Conservation (phyloP, 179 eudicot species). For the Corrigiola litoralis region DNA sequence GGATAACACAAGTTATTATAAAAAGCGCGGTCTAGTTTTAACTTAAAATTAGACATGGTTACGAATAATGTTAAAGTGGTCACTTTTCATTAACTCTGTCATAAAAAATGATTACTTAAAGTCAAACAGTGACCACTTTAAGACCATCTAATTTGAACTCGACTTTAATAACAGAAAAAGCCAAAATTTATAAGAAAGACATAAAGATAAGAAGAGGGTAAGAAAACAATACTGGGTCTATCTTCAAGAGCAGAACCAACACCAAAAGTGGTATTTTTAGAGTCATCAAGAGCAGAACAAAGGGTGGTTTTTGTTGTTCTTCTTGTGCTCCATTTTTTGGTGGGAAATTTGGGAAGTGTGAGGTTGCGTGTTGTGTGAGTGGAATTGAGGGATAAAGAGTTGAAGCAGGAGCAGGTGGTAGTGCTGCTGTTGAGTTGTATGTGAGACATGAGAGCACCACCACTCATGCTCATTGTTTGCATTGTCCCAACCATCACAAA, state of each 20-base stretch:
- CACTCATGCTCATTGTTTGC: constrained; percentile 29
- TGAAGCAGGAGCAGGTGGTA: constrained; percentile 34
- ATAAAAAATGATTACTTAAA: no score
- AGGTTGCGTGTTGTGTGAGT: constrained; percentile 19
- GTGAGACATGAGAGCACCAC: constrained; percentile 45
- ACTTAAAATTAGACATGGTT: no score
- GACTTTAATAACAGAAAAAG: not conserved
- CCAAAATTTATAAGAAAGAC: not conserved
- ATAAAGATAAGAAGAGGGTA: not conserved
- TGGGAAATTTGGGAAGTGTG: constrained; percentile 28
- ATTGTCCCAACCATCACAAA: not conserved
- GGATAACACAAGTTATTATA: no score
- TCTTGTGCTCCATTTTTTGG: constrained; percentile 1
- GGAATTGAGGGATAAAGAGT: constrained; percentile 38
- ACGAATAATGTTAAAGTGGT: no score
- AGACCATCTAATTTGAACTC: not conserved
- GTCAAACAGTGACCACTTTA: no score
- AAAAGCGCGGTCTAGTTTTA: no score
- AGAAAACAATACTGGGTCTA: constrained; percentile 39
- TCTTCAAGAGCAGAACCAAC: constrained; percentile 50
- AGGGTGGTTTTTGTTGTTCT: constrained; percentile 22
- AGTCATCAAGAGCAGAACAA: constrained; percentile 65
- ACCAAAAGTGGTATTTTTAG: constrained; percentile 28
- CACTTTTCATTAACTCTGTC: no score
- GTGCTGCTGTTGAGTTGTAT: constrained; percentile 30